Base-by-base conservation (phyloP, 2,329 filamentous ascomycete genomes). In the Phyllosticta citribraziliensis region DNA sequence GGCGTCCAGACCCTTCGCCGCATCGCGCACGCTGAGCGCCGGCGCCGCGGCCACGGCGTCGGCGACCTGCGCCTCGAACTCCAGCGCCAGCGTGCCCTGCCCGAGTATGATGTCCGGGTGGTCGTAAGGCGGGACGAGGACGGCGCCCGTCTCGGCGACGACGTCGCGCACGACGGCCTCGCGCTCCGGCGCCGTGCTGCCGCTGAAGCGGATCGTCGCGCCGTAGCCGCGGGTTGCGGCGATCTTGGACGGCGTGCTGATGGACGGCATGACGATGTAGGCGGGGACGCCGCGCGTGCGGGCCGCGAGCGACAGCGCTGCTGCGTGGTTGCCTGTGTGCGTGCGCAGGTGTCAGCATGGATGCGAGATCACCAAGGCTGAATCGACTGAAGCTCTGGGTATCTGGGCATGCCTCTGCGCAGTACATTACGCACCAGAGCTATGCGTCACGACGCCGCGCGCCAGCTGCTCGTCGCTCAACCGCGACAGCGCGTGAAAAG, bases 221-320 rank as follows among this genome's bases (percentile, higher is more conserved):
- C 89, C 89, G 73, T 96, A 91, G 5, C 84, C 82, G 66, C 81
- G 78, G 0, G 93, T 96, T 0, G 88, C 92, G 3, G 88, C 87
- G 64, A 97, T 91, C 74, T 97, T 97, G 64, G 86, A 86, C n/a
- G 88, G 83, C 0, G 89, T 87, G 61, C 86, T 88, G 70, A 94
- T 94, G n/a, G 76, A 73, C 0, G 93, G 93, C 93, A 97, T 97
- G 63, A 97, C 86, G 70, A 97, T 92, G 76, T 93, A 84, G 0
- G 91, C 90, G 19, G 63, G 64, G 64, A 97, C 86, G 58, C 79
- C 77, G 70, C 88, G 84, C 47, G 86, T 86, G 19, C 80, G 80
- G 2, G 93, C 91, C 0, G 93, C 93, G 57, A 97, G 86, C 1
- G 93, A 85, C 61, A 97, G 85, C 1, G 94, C 93, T 79, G 96